Evolutionary conservation across 2,329 filamentous ascomycete genomes (phyloP).

Genomic region (Amauroascus niger): DNA sequence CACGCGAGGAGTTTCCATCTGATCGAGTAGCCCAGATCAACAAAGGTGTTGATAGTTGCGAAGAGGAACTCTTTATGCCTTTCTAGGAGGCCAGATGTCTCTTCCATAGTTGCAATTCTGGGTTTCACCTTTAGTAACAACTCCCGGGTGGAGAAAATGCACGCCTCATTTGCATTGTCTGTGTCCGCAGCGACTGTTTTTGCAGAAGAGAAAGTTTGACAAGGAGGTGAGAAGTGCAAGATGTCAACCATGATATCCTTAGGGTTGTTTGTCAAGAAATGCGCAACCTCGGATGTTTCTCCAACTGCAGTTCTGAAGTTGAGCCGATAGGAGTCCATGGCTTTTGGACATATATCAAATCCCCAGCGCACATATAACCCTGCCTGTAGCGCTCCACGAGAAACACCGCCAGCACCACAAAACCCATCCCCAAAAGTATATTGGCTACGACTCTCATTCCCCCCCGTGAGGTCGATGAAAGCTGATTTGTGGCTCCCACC

Average conservation of each 20-base stretch:
- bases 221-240: constrained; percentile 66
- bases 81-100: constrained; percentile 60
- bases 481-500: constrained; percentile 23
- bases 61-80: constrained; percentile 49
- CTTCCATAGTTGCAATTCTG: constrained; percentile 65
- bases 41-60: constrained; percentile 54
- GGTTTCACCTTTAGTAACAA: constrained; percentile 53
- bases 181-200: constrained; percentile 51
- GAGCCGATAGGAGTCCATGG: constrained; percentile 47
- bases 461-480: constrained; percentile 20
- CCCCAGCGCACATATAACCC: constrained; percentile 53
- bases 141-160: constrained; percentile 40
- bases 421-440: constrained; percentile 66
- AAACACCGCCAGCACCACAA: constrained; percentile 62
- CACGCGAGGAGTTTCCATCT: constrained; percentile 54
- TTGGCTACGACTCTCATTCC: constrained; percentile 19
- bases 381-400: constrained; percentile 50
- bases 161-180: constrained; percentile 58
- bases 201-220: constrained; percentile 63
- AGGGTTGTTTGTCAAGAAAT: constrained; percentile 29
- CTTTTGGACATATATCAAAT: constrained; percentile 53
- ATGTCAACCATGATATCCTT: constrained; percentile 50
- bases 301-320: constrained; percentile 45
- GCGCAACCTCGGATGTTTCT: constrained; percentile 39
- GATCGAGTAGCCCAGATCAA: constrained; percentile 57